Percentiles rank a stretch among this genome's conserved stretches.
phyloP scores from a whole-genome alignment of 495 filamentous ascomycete species.

The Penicillium turbatum region DNA sequence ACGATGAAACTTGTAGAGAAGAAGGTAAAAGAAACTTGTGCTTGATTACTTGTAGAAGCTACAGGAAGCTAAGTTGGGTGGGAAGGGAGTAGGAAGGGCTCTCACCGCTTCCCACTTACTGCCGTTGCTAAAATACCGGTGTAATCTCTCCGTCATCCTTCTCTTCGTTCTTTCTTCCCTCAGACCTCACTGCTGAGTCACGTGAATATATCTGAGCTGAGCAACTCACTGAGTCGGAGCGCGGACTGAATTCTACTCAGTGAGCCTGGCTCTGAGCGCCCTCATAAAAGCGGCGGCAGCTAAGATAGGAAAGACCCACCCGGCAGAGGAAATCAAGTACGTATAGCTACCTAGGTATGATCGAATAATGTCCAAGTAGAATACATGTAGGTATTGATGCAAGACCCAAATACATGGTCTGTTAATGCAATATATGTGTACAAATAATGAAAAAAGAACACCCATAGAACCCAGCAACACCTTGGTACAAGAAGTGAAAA shows the following conservation, averaged over 20 bases:
- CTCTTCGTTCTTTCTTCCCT: too few relatives aligned
- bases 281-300: constrained; percentile 28
- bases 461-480: neutral
- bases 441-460: neutral
- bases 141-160: too few relatives aligned
- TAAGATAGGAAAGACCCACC: neutral
- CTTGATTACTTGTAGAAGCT: too few relatives aligned
- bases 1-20: too few relatives aligned
- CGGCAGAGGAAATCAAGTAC: too few relatives aligned
- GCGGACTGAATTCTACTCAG: constrained; percentile 22
- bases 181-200: neutral
- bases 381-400: neutral
- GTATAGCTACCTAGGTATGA: neutral
- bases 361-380: neutral
- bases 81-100: too few relatives aligned
- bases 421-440: neutral
- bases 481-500: neutral
- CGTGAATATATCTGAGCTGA: neutral
- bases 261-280: constrained; percentile 31
- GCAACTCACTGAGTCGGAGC: neutral
- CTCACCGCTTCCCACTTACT: too few relatives aligned
- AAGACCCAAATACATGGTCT: neutral
- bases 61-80: too few relatives aligned
- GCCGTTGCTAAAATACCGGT: too few relatives aligned
- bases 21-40: too few relatives aligned